These are phyloP conservation scores for Alternaria rosae DNA, from an alignment of 2,329 filamentous ascomycete species.

Conservation along the genomic window DNA sequence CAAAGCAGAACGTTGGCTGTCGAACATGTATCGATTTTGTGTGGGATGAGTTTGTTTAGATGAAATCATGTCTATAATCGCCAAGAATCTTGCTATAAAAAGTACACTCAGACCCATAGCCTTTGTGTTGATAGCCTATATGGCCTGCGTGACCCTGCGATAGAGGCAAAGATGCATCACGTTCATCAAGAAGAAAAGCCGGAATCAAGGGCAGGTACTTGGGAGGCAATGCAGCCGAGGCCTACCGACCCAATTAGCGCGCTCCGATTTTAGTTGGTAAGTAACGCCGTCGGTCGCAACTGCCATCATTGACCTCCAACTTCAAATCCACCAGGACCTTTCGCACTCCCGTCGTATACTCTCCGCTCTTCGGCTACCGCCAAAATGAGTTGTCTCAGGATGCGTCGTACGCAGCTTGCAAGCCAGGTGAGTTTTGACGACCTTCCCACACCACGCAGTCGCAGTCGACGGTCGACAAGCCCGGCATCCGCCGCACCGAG, in stretches of 20 bases:
- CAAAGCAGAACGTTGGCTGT: neutral
- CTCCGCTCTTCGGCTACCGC: constrained; percentile 39
- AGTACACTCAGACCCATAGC: neutral
- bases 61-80: neutral
- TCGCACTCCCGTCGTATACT: constrained; percentile 23
- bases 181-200: constrained; percentile 35
- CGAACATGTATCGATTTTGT: neutral
- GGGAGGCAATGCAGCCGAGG: constrained; percentile 37
- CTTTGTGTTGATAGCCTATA: neutral
- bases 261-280: constrained; percentile 28
- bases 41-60: neutral
- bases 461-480: constrained; percentile 15
- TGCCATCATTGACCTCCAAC: constrained; percentile 35
- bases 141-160: neutral
- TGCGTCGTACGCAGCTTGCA: constrained; percentile 49
- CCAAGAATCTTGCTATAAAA: neutral
- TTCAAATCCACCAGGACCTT: constrained; percentile 33
- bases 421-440: constrained; percentile 46
- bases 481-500: constrained; percentile 36
- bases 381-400: constrained; percentile 51
- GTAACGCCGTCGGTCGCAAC: constrained; percentile 20
- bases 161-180: constrained; percentile 19
- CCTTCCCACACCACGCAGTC: constrained; percentile 18
- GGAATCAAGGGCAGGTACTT: constrained; percentile 27
- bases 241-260: constrained; percentile 38